Evolutionary conservation across 2,329 filamentous ascomycete genomes (phyloP), one percentile per base, ranked within the genome.

Genomic region (Apiospora pterosperma): DNA sequence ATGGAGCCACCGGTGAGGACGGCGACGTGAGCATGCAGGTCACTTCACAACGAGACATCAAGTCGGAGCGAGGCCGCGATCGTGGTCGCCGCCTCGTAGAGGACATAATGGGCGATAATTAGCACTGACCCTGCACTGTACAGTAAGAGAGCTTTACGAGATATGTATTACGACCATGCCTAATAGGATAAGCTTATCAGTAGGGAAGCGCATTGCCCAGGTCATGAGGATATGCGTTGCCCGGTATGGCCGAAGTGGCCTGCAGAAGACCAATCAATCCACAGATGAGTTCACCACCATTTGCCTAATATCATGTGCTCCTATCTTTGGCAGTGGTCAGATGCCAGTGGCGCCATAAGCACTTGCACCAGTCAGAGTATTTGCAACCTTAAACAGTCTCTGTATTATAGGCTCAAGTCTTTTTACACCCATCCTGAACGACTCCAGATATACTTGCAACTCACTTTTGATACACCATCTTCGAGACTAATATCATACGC

Each of bases 1-100:
- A 74, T 4, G 76, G 74, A 2, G 68, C 66, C 31, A 36, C 59
- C 16, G 72, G 74, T 21, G 68, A 67, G 6, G 71, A 71, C 16
- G 71, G 69, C 25, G 70, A 74, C 48, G 65, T 61, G 64, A 69
- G 68, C 11, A 71, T 73, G 65, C 58, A 42, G 6, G 34, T 67
- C 23, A 68, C 67, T 2, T 55, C 66, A 25, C 61, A 63, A 25
- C 62, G 64, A 3, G 66, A 62, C 11, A 42, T 72, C 62, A 75
- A 74, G 64, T 23, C 63, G 23, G 69, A 72, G 59, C 48, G 28
- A 19, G 68, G 66, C 12, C 39, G 60, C 11, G 36, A 68, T 62
- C 4, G 66, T 65, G 44, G 66, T 25, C 58, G 58, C 34, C 34
- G 36, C 58, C 58, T 60, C n/a, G 16, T 60, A 12, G 58, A 36